phyloP scores from a whole-genome alignment of 1,284 basidiomycete genomes.

The Cryptococcus sp. region DNA sequence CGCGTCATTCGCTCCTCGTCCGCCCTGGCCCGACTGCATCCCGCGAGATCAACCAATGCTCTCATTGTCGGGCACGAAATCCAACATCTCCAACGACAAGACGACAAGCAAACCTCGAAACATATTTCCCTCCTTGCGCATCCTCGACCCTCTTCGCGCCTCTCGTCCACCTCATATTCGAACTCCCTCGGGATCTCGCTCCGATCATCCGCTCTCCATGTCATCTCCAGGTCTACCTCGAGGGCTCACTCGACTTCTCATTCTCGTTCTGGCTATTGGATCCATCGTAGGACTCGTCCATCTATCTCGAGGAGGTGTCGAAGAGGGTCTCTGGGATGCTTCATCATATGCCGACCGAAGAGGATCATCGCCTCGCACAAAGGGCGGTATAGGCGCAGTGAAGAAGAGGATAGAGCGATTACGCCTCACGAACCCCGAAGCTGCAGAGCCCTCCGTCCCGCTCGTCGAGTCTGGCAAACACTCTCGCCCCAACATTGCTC shows the following conservation, averaged over 20 bases:
- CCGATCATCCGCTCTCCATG: neutral
- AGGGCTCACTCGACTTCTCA: slow-evolving; percentile 7
- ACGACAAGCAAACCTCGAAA: too few relatives aligned
- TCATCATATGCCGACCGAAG: slow-evolving; percentile 23
- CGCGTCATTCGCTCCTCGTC: too few relatives aligned
- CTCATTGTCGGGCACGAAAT: too few relatives aligned
- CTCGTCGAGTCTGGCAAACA: neutral
- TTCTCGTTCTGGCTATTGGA: slow-evolving; percentile 1
- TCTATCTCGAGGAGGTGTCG: slow-evolving; percentile 7
- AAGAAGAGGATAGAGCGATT: slow-evolving; percentile 9
- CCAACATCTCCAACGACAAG: too few relatives aligned
- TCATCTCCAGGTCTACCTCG: slow-evolving; percentile 10
- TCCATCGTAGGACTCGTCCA: slow-evolving; percentile 8
- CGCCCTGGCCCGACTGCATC: too few relatives aligned
- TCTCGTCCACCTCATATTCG: neutral
- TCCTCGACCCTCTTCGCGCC: neutral
- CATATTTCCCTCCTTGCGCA: neutral
- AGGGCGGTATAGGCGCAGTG: slow-evolving; percentile 11
- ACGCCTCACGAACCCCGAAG: neutral
- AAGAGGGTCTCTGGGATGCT: slow-evolving; percentile 31
- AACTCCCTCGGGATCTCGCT: neutral
- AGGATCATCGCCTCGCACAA: neutral
- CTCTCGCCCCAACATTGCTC: slow-evolving; percentile 4
- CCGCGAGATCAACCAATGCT: too few relatives aligned
- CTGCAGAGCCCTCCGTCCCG: neutral